Base-by-base conservation (phyloP, 1,139 yeast species). In the Torulaspora pretoriensis region DNA sequence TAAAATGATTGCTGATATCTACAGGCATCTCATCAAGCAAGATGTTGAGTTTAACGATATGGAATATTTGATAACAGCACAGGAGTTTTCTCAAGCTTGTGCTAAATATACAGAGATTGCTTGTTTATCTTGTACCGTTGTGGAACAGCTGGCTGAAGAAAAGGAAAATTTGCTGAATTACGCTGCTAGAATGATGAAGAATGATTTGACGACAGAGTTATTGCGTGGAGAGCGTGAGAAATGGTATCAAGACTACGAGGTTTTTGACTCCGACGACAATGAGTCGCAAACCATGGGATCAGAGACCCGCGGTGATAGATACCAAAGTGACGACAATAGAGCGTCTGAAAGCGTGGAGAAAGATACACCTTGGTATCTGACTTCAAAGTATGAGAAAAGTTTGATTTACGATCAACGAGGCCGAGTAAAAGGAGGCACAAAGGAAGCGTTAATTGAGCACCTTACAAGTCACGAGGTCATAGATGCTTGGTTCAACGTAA, bases 401-500 rank as follows among this genome's bases (percentile, higher is more conserved):
- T 69, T 90, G 47, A 71, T 87, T 22, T 80, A 80, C 55, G 95
- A 89, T 55, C 70, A 79, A 32, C 81, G 81, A 50, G 94, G 92
- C 2, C 73, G 74, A 41, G 75, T 90, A 40, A 83, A 84, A 60
- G 97, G 97, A 37, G 97, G 97, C 4, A 81, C 95, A 0, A 77
- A 80, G 46, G 81, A 77, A 43, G 96, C 96, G 0, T 68, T 92
- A 44, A 75, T 92, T 9, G 86, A 92, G 42, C 89, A 86, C 63
- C 72, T 92, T 49, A 87, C 96, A 0, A 86, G 84, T 58, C 96
- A 90, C 60, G 80, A 79, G 47, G 67, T 76, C 38, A 70, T 77
- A 42, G 95, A 87, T 61, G 76, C 82, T 8, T 72, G 75, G 19
- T 90, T 83, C 67, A 83, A 81, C 57, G 71, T 82, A 8, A 77